Evolutionary conservation across 2,329 filamentous ascomycete species (phyloP), one percentile per base, ranked within the genome.

Genomic region (Endothia cerciana): DNA sequence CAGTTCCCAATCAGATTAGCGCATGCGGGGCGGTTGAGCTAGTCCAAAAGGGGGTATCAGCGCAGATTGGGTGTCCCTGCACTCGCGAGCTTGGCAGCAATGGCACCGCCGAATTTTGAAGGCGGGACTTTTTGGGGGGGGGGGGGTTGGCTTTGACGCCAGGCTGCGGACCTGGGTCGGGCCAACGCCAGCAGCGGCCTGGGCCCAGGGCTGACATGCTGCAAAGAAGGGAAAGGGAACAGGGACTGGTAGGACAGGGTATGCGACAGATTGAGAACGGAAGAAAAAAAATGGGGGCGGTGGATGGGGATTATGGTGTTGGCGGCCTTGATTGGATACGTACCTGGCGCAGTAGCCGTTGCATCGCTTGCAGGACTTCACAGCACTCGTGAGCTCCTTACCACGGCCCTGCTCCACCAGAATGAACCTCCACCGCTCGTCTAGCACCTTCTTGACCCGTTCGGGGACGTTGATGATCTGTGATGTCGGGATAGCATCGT

Each of bases 391-490:
- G 76, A 97, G 85, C 79, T 98, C 95, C 80, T 97, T 97, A 72
- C 93, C 91, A 72, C 94, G 91, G 71, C 93, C 93, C 73, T 94
- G 91, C 81, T 99, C 95, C 69, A 98, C 92, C 72, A 97, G 86
- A 70, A 99, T 92, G 79, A 91, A 98, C 79, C 92, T 96, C 95
- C 95, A 99, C 75, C 94, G 89, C 79, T 97, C 92, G 77, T 98
- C 92, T 57, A 99, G 85, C 64, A 97, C 94, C 78, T 92, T 96
- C 79, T 98, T 98, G 74, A 99, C 94, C 75, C 91, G 92, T 71
- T 91, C 90, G 5, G 95, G 95, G 58, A 99, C 95, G 75, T 99
- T 99, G 81, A 98, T 94, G 73, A 99, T 95, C 74, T 91, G 89
- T 68, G 86, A 87, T 17, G 94, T 97, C 1, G 95, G 94, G 68